Base-by-base conservation (phyloP, 139 green algal species). In the Bryopsis sp. region DNA sequence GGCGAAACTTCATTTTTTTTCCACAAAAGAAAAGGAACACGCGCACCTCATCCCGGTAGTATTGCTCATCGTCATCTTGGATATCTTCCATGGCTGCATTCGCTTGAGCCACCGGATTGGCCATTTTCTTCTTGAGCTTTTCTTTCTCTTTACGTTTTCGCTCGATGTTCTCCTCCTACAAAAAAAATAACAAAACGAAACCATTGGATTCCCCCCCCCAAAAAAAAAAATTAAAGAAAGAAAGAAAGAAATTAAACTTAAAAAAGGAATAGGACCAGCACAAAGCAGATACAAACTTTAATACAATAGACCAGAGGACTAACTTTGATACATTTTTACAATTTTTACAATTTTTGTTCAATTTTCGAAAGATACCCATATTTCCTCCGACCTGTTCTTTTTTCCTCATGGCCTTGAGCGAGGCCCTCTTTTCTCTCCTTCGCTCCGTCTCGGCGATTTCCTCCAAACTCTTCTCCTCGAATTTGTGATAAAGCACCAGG, bases 401-500 rank as follows among this genome's bases (percentile, higher is more conserved):
- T 3, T 37, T 15, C 26, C 62, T 19, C 62, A 58, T 54, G 15
- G n/a, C 7, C 4, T 8, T 15, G 5, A 69, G 62, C 22, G 26
- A 5, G 8, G 37, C 39, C 7, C n/a, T 69, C 33, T 54, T 8
- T 58, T 69, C 62, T n/a, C 39, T 7, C 5, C 39, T 35, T 15
- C 37, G 15, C 15, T 28, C 19, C 35, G 19, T 50, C 6, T 54
- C 62, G 5, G 62, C 35, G 4, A 69, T 35, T 57, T 69, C 62
- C 32, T 54, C 62, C 37, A 69, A 37, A 3, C 35, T 47, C 62
- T 69, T 69, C 38, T 19, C 11, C 62, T 57, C 62, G 39, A 36
- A 35, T 54, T 69, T 69, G 37, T 69, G 39, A 31, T 58, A 69
- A 3, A 69, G 37, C 11, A 69, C 62, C 26, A 50, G 62, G 8